Conservation (phyloP, 352 stramenopile species). For the Plasmopara muralis region DNA sequence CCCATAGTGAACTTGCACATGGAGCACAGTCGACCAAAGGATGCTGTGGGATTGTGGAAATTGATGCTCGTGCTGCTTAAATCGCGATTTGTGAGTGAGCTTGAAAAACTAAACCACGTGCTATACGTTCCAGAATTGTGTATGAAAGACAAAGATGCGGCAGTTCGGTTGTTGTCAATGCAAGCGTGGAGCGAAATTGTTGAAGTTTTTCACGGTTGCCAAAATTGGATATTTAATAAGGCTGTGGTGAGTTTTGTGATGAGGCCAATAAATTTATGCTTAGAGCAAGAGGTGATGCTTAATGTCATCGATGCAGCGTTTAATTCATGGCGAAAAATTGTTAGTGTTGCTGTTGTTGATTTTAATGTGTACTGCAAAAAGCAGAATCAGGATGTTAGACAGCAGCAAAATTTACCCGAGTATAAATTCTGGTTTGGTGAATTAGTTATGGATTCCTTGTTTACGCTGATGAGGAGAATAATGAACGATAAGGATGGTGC, state of each 20-base stretch:
- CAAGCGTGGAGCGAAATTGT: slow-evolving; percentile 46
- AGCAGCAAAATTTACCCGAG: slow-evolving; percentile 25
- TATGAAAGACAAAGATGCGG: slow-evolving; percentile 40
- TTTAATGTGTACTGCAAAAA: slow-evolving; percentile 43
- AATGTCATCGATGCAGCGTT: slow-evolving; percentile 50
- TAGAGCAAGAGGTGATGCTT: slow-evolving; percentile 39
- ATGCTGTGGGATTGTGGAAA: slow-evolving; percentile 52
- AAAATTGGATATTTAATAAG: slow-evolving; percentile 57
- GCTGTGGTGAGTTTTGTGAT: slow-evolving; percentile 41
- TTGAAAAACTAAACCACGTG: slow-evolving; percentile 41
- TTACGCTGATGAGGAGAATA: slow-evolving; percentile 14
- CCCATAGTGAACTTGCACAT: slow-evolving; percentile 52
- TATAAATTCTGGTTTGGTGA: slow-evolving; percentile 62
- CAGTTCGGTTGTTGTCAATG: slow-evolving; percentile 42
- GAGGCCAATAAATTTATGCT: slow-evolving; percentile 36
- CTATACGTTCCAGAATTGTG: slow-evolving; percentile 51
- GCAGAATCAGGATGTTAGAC: slow-evolving; percentile 19
- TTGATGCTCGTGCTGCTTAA: slow-evolving; percentile 44
- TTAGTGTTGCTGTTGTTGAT: slow-evolving; percentile 34
- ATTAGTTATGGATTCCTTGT: slow-evolving; percentile 29
- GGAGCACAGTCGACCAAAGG: slow-evolving; percentile 29
- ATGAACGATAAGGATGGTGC: neutral
- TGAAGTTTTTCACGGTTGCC: slow-evolving; percentile 36
- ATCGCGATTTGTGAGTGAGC: slow-evolving; percentile 29
- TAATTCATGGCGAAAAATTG: slow-evolving; percentile 40